phyloP scores from a whole-genome alignment of 805 yeast genomes.

The Candida tallmaniae region DNA sequence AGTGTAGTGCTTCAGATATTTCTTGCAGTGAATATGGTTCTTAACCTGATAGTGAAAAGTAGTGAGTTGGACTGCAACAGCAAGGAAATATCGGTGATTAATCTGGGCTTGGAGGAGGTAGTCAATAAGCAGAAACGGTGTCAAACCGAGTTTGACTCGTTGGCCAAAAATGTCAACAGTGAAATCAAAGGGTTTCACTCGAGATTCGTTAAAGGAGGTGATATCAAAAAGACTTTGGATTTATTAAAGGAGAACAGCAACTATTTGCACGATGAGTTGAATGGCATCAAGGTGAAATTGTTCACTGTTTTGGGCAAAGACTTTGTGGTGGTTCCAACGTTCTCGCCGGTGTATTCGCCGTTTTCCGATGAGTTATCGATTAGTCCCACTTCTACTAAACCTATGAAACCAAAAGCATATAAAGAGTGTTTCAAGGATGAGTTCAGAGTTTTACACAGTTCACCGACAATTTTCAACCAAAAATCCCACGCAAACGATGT shows the following conservation, averaged over 20 bases:
- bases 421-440: no score
- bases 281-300: conserved; percentile 9
- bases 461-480: no score
- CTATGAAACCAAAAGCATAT: no score
- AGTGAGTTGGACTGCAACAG: neutral
- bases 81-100: neutral
- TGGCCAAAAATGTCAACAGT: neutral
- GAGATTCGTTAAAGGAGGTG: conserved; percentile 16
- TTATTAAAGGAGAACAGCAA: conserved; percentile 4
- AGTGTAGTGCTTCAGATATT: conserved; percentile 6
- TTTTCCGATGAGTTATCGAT: no score
- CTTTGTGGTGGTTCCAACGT: conserved; percentile 6
- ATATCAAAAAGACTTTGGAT: conserved; percentile 13
- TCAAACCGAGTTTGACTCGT: neutral
- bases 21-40: conserved; percentile 1
- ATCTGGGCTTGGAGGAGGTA: neutral
- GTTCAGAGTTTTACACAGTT: no score
- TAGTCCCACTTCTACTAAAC: no score
- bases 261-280: conserved; percentile 6
- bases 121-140: neutral
- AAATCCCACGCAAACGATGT: no score
- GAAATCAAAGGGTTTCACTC: conserved; percentile 10
- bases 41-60: conserved; percentile 1
- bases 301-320: conserved; percentile 6
- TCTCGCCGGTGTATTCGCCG: no score